Base-by-base conservation (phyloP, 2,329 filamentous ascomycete species). In the Aspergillus nomiae region DNA sequence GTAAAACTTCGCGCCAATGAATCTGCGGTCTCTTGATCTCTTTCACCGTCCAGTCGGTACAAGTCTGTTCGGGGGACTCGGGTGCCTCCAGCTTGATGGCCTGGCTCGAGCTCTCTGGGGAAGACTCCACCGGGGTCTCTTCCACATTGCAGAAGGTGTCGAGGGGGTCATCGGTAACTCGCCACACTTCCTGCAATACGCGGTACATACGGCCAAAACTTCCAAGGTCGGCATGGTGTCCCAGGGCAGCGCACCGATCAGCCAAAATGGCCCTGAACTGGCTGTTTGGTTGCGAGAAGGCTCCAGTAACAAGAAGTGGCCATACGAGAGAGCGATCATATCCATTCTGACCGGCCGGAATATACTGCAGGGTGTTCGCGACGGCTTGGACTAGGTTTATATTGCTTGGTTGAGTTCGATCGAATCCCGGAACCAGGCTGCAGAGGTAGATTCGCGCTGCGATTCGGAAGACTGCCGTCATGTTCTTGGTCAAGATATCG, bases 401-500 rank as follows among this genome's bases (percentile, higher is more conserved):
- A 73, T 89, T 94, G 75, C 89, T 92, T 10, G 84, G 82, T 71
- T 95, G 90, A 62, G 84, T 85, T 55, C 91, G 90, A 71, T 90
- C 89, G 80, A 94, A 95, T 61, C 93, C 93, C 0, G 94, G 94
- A 0, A 98, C 92, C 41, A 99, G 85, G 74, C 92, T 94, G 87
- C 93, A 97, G n/a, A 98, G 89, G 80, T 97, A 97, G 80, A 99
- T 93, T 74, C 94, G 90, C 3, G 94, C 94, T 2, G 94, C 94
- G 59, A 96, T 83, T 71, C 94, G 92, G 87, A 96, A 99, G 50
- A 96, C 89, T 46, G 90, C 86, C 0, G 93, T 96, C 79, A 98
- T 92, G 83, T 96, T 97, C 78, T 87, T 89, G 75, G 89, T 90
- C 67, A 98, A 86, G 78, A 96, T 90, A 74, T 91, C 91, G 3